Conservation (phyloP, 2,329 filamentous ascomycete genomes). For the Aschersonia sp. region DNA sequence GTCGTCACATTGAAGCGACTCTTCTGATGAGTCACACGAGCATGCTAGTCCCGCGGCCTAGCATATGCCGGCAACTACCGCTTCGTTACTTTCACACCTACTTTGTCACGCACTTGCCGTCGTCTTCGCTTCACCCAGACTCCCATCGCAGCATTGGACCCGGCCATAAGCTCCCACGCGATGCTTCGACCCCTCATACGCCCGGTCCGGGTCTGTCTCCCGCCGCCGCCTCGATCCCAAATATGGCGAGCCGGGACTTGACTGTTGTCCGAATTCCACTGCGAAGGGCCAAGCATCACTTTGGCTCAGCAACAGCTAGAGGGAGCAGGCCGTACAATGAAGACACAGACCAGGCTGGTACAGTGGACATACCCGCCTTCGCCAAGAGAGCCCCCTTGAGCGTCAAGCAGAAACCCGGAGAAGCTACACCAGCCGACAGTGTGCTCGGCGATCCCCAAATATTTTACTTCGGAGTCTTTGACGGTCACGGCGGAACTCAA, state of each 20-base stretch:
- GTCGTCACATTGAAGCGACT: not conserved
- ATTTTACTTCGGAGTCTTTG: slow-evolving; percentile 95
- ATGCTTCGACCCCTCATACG: slow-evolving; percentile 69
- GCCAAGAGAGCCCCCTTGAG: slow-evolving; percentile 66
- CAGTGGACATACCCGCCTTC: slow-evolving; percentile 86
- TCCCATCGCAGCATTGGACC: slow-evolving; percentile 47
- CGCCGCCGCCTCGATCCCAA: slow-evolving; percentile 41
- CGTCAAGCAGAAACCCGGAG: slow-evolving; percentile 34
- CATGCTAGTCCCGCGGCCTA: not conserved
- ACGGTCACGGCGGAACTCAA: slow-evolving; percentile 83
- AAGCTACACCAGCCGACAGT: slow-evolving; percentile 58
- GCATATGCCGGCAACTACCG: slow-evolving; percentile 2
- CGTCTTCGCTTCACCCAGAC: slow-evolving; percentile 84
- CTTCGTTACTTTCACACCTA: slow-evolving; percentile 67
- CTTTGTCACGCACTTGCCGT: slow-evolving; percentile 91
- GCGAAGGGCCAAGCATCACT: slow-evolving; percentile 90
- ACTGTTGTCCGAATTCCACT: slow-evolving; percentile 93
- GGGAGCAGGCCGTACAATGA: slow-evolving; percentile 85
- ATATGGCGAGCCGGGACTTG: slow-evolving; percentile 55
- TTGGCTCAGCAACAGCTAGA: slow-evolving; percentile 64
- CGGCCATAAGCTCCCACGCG: slow-evolving; percentile 75
- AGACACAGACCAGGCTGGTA: slow-evolving; percentile 86
- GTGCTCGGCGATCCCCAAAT: slow-evolving; percentile 84
- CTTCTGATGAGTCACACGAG: slow-evolving; percentile 1
- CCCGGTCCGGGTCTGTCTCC: slow-evolving; percentile 38